phyloP scores from a whole-genome alignment of 2,329 filamentous ascomycete species.

The Pestalotiopsis sp. region DNA sequence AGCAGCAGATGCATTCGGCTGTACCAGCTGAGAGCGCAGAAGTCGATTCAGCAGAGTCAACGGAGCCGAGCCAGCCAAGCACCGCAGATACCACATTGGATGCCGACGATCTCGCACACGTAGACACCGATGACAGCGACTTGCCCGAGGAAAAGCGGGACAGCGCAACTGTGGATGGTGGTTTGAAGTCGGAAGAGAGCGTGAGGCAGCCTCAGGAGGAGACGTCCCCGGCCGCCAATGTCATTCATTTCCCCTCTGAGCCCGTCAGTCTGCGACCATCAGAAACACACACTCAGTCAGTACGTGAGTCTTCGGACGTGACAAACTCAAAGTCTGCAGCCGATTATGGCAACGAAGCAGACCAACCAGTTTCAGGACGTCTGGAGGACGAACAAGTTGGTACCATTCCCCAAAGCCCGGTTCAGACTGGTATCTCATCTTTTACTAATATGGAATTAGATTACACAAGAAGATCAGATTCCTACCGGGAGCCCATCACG shows the following conservation, averaged over 20 bases:
- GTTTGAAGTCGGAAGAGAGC: neutral
- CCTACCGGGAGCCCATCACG: constrained; percentile 12
- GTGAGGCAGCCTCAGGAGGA: neutral
- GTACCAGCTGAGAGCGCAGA: neutral
- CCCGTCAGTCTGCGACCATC: neutral
- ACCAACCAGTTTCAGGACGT: neutral
- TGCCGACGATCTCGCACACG: neutral
- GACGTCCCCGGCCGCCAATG: neutral
- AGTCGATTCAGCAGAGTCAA: neutral
- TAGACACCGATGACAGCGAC: neutral
- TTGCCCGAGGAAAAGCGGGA: neutral
- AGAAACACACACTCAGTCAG: neutral
- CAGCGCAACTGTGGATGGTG: neutral
- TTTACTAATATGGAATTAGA: neutral
- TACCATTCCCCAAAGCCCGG: neutral
- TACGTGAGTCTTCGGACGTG: neutral
- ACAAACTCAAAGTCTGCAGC: neutral
- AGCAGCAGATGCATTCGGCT: neutral
- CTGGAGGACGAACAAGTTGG: constrained; percentile 10
- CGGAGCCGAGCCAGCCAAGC: neutral
- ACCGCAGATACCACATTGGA: neutral
- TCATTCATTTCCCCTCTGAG: neutral
- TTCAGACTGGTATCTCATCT: neutral
- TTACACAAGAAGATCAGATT: neutral
- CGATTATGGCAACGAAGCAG: neutral